phyloP scores from a whole-genome alignment of 257 asterid species.

The Rauvolfia tetraphylla region DNA sequence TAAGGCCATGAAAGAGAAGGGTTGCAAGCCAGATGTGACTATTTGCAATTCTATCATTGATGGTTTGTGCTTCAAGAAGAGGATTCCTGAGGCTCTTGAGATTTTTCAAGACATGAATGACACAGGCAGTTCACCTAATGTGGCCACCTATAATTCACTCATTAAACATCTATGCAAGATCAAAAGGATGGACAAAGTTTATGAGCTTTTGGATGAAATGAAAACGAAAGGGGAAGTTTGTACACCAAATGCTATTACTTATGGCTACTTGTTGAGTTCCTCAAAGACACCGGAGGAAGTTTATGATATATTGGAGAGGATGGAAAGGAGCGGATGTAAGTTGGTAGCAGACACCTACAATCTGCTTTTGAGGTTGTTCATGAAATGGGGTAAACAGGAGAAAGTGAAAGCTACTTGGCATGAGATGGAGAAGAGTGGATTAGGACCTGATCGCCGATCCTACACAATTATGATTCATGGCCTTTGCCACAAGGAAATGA shows the following conservation, averaged over 20 bases:
- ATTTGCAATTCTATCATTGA: constrained; percentile 73
- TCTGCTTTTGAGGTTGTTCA: constrained; percentile 62
- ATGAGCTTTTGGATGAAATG: constrained; percentile 63
- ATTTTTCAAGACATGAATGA: constrained; percentile 52
- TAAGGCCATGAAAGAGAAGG: constrained; percentile 66
- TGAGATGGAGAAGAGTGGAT: constrained; percentile 69
- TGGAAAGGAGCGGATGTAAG: constrained; percentile 50
- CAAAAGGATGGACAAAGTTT: constrained; percentile 56
- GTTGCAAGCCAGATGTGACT: constrained; percentile 52
- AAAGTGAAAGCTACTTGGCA: constrained; percentile 45
- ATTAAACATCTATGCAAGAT: constrained; percentile 69
- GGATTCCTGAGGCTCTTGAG: constrained; percentile 71
- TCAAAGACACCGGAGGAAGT: constrained; percentile 53
- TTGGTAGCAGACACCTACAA: constrained; percentile 50
- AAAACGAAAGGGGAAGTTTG: constrained; percentile 40
- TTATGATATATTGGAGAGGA: constrained; percentile 47
- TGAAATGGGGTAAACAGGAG: constrained; percentile 54
- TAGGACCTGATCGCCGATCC: constrained; percentile 69
- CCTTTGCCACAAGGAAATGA: constrained; percentile 42
- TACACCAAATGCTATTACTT: constrained; percentile 57
- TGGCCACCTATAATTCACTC: constrained; percentile 59
- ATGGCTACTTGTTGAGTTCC: constrained; percentile 42
- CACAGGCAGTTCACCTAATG: constrained; percentile 46
- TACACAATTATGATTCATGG: constrained; percentile 70
- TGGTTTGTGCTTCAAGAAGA: constrained; percentile 85